These are phyloP conservation scores for Arthrobotrys iridis DNA, from an alignment of 2,329 filamentous ascomycete genomes.

Conservation along the genomic window DNA sequence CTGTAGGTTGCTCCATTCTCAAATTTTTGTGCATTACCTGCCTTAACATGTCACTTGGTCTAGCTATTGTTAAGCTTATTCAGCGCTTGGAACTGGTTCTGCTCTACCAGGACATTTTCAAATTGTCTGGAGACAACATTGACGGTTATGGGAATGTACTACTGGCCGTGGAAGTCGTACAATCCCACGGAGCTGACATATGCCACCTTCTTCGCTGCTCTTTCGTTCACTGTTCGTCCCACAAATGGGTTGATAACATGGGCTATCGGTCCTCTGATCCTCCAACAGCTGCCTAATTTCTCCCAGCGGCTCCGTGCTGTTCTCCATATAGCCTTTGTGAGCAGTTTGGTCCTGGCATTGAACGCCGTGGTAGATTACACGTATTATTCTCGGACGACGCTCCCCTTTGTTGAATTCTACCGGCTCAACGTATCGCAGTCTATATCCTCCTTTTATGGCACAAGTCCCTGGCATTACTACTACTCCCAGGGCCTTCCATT, in stretches of 20 bases:
- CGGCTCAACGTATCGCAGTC: conserved; percentile 90
- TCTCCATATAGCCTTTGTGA: conserved; percentile 13
- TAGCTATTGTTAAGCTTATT: conserved; percentile 76
- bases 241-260: conserved; percentile 91
- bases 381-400: conserved; percentile 86
- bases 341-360: conserved; percentile 71
- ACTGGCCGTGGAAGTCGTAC: conserved; percentile 83
- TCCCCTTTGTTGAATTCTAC: conserved; percentile 86
- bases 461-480: conserved; percentile 92
- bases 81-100: conserved; percentile 97
- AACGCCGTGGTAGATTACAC: conserved; percentile 72
- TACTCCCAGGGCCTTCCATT: conserved; percentile 87
- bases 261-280: conserved; percentile 65
- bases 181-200: conserved; percentile 53
- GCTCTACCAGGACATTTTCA: conserved; percentile 89
- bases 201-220: conserved; percentile 71
- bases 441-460: conserved; percentile 90
- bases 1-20: conserved; percentile 67
- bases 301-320: conserved; percentile 2
- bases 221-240: conserved; percentile 85
- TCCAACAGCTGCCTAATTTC: conserved; percentile 58
- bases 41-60: conserved; percentile 37
- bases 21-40: background rate
- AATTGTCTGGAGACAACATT: conserved; percentile 93
- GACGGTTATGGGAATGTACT: conserved; percentile 79